phyloP scores from a whole-genome alignment of 2,329 filamentous ascomycete genomes.

The Triangularia verruculosa region DNA sequence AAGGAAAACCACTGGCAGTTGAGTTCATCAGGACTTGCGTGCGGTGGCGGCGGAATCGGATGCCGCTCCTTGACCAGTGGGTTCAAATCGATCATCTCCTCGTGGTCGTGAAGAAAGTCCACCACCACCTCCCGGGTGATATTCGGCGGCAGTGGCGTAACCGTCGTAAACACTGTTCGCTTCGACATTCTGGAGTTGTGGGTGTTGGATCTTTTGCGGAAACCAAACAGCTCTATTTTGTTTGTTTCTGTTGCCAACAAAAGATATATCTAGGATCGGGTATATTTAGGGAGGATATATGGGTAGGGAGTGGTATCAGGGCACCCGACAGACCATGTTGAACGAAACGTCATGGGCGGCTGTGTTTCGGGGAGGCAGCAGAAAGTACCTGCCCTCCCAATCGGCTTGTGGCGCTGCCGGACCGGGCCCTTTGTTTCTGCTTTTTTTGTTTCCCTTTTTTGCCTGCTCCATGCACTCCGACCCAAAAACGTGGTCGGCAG shows the following conservation, averaged over 20 bases:
- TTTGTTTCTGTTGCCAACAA: not conserved
- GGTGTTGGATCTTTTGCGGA: not conserved
- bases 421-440: slow-evolving; percentile 2
- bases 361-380: not conserved
- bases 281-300: not conserved
- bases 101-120: slow-evolving; percentile 72
- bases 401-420: slow-evolving; percentile 5
- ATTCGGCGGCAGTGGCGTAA: slow-evolving; percentile 70
- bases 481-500: slow-evolving; percentile 6
- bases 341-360: not conserved
- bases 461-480: not conserved
- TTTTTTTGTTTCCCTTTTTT: not conserved
- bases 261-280: not conserved
- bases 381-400: not conserved
- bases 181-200: slow-evolving; percentile 57
- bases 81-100: slow-evolving; percentile 84
- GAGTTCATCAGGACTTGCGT: slow-evolving; percentile 68
- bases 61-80: slow-evolving; percentile 73
- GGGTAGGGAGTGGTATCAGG: not conserved
- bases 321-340: slow-evolving; percentile 37
- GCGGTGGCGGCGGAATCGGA: slow-evolving; percentile 62
- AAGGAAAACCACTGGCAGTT: slow-evolving; percentile 74
- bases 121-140: slow-evolving; percentile 70
- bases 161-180: slow-evolving; percentile 69
- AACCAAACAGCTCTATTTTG: not conserved